phyloP scores from a whole-genome alignment of 305 asterid genomes.

The Fraxinus sp. region DNA sequence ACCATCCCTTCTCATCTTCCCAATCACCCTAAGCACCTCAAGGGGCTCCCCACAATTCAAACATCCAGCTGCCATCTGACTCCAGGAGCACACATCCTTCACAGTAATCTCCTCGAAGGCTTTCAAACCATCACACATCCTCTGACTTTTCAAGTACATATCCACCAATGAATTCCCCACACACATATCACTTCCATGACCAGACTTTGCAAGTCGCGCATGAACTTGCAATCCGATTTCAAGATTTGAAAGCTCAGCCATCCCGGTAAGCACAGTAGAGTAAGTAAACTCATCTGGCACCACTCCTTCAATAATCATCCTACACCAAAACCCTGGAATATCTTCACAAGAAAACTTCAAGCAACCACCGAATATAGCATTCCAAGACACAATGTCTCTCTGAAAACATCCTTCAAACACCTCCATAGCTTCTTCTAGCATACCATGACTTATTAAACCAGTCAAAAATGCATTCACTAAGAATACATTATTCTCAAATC shows the following conservation, averaged over 20 bases:
- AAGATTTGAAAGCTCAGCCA: constrained; percentile 56
- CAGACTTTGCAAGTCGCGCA: constrained; percentile 51
- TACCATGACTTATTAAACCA: constrained; percentile 48
- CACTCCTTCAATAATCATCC: constrained; percentile 53
- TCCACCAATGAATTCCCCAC: constrained; percentile 70
- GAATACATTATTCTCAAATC: constrained; percentile 53
- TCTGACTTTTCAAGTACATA: constrained; percentile 60
- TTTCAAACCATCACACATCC: constrained; percentile 42
- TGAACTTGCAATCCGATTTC: constrained; percentile 64
- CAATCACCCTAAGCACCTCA: constrained; percentile 50
- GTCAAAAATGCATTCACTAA: constrained; percentile 55
- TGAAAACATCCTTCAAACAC: constrained; percentile 42
- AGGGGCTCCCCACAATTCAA: constrained; percentile 55
- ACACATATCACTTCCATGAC: constrained; percentile 60
- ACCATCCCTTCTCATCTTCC: constrained; percentile 55
- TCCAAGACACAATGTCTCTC: constrained; percentile 67
- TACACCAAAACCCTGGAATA: constrained; percentile 47
- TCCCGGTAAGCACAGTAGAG: constrained; percentile 62
- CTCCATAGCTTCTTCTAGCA: constrained; percentile 48
- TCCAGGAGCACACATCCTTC: constrained; percentile 65
- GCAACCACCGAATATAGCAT: constrained; percentile 60
- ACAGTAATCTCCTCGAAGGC: constrained; percentile 58
- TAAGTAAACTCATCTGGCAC: constrained; percentile 63
- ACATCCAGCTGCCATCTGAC: constrained; percentile 68
- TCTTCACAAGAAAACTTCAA: constrained; percentile 38